phyloP scores from a whole-genome alignment of 768 basidiomycete genomes.

The Agaricus bisporus region DNA sequence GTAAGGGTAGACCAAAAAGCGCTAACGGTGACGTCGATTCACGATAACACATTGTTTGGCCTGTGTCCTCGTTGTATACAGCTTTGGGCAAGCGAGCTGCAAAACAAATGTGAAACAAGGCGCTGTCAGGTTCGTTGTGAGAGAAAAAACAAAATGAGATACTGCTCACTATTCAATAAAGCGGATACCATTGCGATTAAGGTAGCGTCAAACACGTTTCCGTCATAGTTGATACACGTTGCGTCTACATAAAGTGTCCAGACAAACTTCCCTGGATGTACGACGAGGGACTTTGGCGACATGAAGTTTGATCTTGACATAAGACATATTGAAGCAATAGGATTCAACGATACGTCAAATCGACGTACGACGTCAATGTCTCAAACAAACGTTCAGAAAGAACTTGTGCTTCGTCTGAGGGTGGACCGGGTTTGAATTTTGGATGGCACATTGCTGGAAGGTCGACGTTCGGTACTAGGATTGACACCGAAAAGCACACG shows the following conservation, averaged over 20 bases:
- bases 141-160: slow-evolving; percentile 9
- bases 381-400: slow-evolving; percentile 81
- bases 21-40: slow-evolving; percentile 33
- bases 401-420: slow-evolving; percentile 89
- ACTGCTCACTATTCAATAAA: slow-evolving; percentile 67
- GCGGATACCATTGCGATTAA: slow-evolving; percentile 86
- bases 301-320: slow-evolving; percentile 56
- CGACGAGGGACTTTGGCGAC: slow-evolving; percentile 65
- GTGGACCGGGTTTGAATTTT: slow-evolving; percentile 92
- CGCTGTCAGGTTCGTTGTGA: neutral
- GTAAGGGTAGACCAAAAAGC: slow-evolving; percentile 33
- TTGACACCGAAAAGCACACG: neutral
- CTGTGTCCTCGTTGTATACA: slow-evolving; percentile 60
- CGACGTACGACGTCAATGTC: slow-evolving; percentile 61
- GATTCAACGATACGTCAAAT: neutral
- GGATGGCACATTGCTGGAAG: slow-evolving; percentile 91
- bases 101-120: neutral
- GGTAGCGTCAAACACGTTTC: slow-evolving; percentile 89
- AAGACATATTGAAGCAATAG: neutral
- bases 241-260: slow-evolving; percentile 97
- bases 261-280: slow-evolving; percentile 71
- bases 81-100: slow-evolving; percentile 70
- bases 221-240: slow-evolving; percentile 96
- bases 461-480: slow-evolving; percentile 88
- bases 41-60: slow-evolving; percentile 53